Percentiles rank a stretch among this genome's conserved stretches.
phyloP scores from a whole-genome alignment of 2,329 filamentous ascomycete genomes.

The Zarea fungicola region DNA sequence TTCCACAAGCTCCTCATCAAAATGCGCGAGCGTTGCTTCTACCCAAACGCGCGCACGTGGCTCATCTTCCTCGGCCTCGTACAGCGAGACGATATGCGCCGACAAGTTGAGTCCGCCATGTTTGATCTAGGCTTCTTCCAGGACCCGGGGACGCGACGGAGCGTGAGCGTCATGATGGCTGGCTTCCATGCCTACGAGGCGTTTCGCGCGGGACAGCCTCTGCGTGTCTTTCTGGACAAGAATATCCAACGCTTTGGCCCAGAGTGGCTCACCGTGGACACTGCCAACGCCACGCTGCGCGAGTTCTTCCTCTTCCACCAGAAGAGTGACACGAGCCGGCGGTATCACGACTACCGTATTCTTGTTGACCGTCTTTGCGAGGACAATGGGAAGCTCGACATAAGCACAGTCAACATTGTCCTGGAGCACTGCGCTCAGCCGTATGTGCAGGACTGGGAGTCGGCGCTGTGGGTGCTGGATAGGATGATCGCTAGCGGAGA shows the following conservation, averaged over 20 bases:
- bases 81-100: constrained; percentile 51
- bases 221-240: constrained; percentile 33
- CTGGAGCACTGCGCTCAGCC: constrained; percentile 26
- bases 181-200: constrained; percentile 38
- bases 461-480: constrained; percentile 27
- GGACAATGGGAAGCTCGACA: constrained; percentile 22
- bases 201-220: constrained; percentile 28
- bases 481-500: constrained; percentile 16
- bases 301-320: constrained; percentile 37
- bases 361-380: constrained; percentile 23
- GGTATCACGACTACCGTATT: constrained; percentile 23
- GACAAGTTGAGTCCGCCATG: constrained; percentile 43
- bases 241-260: constrained; percentile 40
- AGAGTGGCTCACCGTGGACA: constrained; percentile 36
- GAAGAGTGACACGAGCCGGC: constrained; percentile 13
- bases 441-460: constrained; percentile 24
- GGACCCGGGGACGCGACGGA: constrained; percentile 29
- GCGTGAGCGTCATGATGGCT: constrained; percentile 39
- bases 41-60: constrained; percentile 44
- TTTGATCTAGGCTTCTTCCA: constrained; percentile 38
- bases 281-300: constrained; percentile 35
- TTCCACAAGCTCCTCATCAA: constrained; percentile 36
- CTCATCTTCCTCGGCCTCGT: constrained; percentile 46
- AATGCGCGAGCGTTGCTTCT: constrained; percentile 36
- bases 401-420: constrained; percentile 33